Base-by-base conservation (phyloP, 768 basidiomycete genomes). In the Pisolithus sp. region DNA sequence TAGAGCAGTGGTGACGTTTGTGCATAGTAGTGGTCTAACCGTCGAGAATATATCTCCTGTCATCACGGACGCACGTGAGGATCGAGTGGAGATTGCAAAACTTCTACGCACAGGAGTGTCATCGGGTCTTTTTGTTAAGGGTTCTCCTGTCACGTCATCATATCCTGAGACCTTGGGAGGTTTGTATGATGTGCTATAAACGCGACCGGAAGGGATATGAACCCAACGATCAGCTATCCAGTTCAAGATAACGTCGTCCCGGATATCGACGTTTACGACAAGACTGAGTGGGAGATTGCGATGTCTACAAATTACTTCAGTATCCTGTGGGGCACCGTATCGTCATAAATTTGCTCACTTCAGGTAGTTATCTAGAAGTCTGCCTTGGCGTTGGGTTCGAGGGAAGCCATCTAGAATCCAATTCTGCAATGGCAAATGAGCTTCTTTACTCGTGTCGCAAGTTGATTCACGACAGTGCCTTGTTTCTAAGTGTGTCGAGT, bases 371-470 rank as follows among this genome's bases (percentile, higher is more conserved):
- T 94, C 86, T 21, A 94, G 73, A 31, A 91, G 71, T 61, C 82
- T 72, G 8, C 83, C 90, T 65, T 94, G 93, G 13, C 78, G 80
- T 7, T 90, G 73, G 6, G 91, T 94, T 42, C 93, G 82, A 49
- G 93, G 93, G 62, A 94, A 94, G 28, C 93, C 93, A 54, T 94
- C 93, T 46, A 93, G 68, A 54, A 93, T 84, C 92, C 92, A 93
- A 62, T 86, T 85, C 87, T 92, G 30, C 26, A 37, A 39, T 54
- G 57, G 52, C 41, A 49, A n/a, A 15, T 26, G 57, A 9, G 52
- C 46, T 54, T 54, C 46, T 20, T 39, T n/a, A 39, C n/a, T 10
- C 21, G 23, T 20, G 44, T n/a, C 39, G 30, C 6, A 47, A 38
- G 30, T 20, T 8, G 26, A 48, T 15, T 10, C 55, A 69, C 17